phyloP scores from a whole-genome alignment of 306 rosid genomes.

The Leucaena leucocephala region DNA sequence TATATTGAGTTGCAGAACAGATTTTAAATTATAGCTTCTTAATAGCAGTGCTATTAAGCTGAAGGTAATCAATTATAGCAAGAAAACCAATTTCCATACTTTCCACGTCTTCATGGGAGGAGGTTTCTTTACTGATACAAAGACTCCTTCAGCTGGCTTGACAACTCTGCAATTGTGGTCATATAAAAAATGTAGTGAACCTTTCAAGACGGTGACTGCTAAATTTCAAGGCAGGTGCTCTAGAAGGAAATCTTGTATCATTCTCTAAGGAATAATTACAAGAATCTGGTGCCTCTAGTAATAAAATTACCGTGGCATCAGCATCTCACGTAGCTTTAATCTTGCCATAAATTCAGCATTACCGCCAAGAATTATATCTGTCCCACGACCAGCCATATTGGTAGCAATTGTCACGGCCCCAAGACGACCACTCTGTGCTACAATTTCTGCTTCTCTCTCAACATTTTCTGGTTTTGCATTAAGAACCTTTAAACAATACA shows the following conservation, averaged over 20 bases:
- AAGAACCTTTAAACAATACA: conserved; percentile 68
- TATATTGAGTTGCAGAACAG: conserved; percentile 35
- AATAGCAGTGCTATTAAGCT: conserved; percentile 13
- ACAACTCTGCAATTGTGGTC: conserved; percentile 73
- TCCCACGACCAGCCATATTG: conserved; percentile 99
- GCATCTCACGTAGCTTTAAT: conserved; percentile 90
- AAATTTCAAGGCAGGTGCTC: conserved; percentile 1
- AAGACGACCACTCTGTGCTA: conserved; percentile 96
- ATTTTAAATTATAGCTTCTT: conserved; percentile 12
- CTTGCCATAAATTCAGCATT: conserved; percentile 99
- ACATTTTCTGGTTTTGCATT: conserved; percentile 99
- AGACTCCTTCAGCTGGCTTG: conserved; percentile 72
- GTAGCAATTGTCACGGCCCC: conserved; percentile 98
- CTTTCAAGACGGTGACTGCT: conserved; percentile 18
- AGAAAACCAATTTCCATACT: conserved; percentile 50
- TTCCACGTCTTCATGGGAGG: conserved; percentile 84
- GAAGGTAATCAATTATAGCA: conserved; percentile 21
- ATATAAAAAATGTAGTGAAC: conserved; percentile 34
- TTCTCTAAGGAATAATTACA: conserved; percentile 3
- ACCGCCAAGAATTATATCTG: conserved; percentile 98
- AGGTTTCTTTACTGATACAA: conserved; percentile 87
- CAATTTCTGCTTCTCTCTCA: conserved; percentile 99
- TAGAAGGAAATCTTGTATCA: not conserved
- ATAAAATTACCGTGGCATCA: conserved; percentile 81
- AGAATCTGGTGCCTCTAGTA: not conserved